Evolutionary conservation across 257 asterid species (phyloP).

Genomic region (Nicotiana benthamiana): DNA sequence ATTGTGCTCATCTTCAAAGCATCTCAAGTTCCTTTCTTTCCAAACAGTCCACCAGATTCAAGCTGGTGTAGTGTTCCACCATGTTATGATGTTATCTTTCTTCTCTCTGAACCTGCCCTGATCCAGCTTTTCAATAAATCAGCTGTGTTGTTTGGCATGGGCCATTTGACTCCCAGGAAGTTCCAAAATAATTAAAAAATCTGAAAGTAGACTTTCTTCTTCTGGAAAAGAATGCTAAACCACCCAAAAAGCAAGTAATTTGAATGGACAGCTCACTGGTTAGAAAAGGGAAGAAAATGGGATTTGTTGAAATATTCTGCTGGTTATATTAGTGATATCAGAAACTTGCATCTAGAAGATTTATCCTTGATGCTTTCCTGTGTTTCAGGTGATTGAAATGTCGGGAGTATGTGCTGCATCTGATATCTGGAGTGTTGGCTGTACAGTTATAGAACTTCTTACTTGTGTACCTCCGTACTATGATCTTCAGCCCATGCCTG

Average conservation of each 20-base stretch:
- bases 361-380: conserved; percentile 9
- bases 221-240: background rate
- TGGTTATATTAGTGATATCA: background rate
- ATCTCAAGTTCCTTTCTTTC: background rate
- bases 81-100: too few relatives aligned
- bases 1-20: background rate
- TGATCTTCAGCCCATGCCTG: conserved; percentile 99
- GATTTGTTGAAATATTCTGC: background rate
- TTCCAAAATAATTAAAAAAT: background rate
- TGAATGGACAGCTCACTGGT: background rate
- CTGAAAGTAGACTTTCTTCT: background rate
- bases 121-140: too few relatives aligned
- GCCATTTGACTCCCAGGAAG: background rate
- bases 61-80: background rate
- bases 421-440: conserved; percentile 99
- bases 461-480: conserved; percentile 95
- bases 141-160: too few relatives aligned
- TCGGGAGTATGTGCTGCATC: conserved; percentile 99
- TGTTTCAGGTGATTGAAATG: conserved; percentile 89
- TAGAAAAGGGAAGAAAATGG: background rate
- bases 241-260: background rate
- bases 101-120: too few relatives aligned
- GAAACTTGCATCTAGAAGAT: conserved; percentile 3
- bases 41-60: background rate
- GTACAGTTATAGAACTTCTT: conserved; percentile 96